Percentiles rank a stretch among this genome's conserved stretches.
These are phyloP conservation scores for Dactylorhiza incarnata DNA, from an alignment of 106 monocot genomes.

Conservation along the genomic window DNA sequence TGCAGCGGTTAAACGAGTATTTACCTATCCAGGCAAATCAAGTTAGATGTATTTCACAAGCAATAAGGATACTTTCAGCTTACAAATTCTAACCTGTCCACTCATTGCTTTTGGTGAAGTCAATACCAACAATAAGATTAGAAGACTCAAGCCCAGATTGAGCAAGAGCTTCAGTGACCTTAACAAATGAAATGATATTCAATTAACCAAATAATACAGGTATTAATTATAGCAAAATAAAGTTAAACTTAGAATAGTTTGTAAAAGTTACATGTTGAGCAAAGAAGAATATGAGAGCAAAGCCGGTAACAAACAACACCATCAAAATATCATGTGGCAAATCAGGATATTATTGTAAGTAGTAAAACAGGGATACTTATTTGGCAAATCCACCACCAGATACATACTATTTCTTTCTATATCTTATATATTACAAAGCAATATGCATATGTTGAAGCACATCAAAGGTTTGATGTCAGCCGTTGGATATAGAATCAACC, in stretches of 20 bases:
- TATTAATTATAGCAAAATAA: neutral
- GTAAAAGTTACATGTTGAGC: too few relatives aligned
- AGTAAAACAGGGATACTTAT: too few relatives aligned
- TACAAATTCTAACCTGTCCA: slow-evolving; percentile 66
- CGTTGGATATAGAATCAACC: too few relatives aligned
- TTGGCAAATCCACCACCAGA: too few relatives aligned
- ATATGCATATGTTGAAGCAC: too few relatives aligned
- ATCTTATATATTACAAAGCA: too few relatives aligned
- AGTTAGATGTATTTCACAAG: slow-evolving; percentile 7
- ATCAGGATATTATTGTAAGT: too few relatives aligned
- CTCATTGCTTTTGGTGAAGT: slow-evolving; percentile 97
- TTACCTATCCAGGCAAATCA: slow-evolving; percentile 44
- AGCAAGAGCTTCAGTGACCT: slow-evolving; percentile 92
- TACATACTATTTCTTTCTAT: too few relatives aligned
- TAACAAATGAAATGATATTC: neutral
- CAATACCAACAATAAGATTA: slow-evolving; percentile 83
- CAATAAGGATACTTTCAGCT: neutral
- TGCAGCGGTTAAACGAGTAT: slow-evolving; percentile 52
- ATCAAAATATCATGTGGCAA: too few relatives aligned
- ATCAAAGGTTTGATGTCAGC: too few relatives aligned
- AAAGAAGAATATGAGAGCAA: too few relatives aligned
- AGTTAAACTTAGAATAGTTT: neutral
- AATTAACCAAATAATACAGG: neutral
- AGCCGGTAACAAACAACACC: too few relatives aligned
- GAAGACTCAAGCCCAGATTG: slow-evolving; percentile 83